Evolutionary conservation across 2,329 filamentous ascomycete species (phyloP), one percentile per base, ranked within the genome.

Genomic region (Fusarium phyllophilum): DNA sequence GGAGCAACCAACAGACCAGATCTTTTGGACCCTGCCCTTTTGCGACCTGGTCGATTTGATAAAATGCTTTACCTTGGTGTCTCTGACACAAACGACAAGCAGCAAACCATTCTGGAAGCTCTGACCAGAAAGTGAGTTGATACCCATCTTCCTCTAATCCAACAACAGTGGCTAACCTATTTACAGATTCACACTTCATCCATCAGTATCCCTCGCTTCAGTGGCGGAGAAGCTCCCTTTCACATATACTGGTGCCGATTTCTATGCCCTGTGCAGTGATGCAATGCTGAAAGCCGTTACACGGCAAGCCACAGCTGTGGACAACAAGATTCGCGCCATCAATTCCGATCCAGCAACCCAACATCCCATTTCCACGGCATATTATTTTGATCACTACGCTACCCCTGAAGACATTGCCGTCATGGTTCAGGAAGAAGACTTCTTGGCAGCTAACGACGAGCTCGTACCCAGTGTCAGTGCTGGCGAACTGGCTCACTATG

Each of bases 261-360:
- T 99, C 80, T 99, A 99, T 83, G 96, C 96, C 2, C 88, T 99
- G 26, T 98, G 96, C 85, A 97, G 95, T 48, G 96, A 99, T 82
- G 95, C 96, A 58, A 99, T 99, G 96, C 92, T 99, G 76, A 98
- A 99, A 82, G 96, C 96, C 26, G 96, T 99, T 66, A 99, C 96
- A 6, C 91, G 96, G 10, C 94, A 97, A 80, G 95, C 96, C 5
- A 89, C 90, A 3, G 87, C 90, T 5, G 95, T 98, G 6, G 96
- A 99, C 81, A 87, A 89, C 57, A 96, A 96, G 82, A 93, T 99
- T 75, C 88, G 89, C 29, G 86, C 87, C 9, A 86, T 97, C 81
- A 94, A 94, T 77, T 81, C 84, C 6, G 82, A 83, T 49, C 80
- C 81, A 8, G 79, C 75, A n/a, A 78, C 75, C 11, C 68, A 75